Conservation (phyloP, 352 stramenopile species). For the Phytophthora melonis region DNA sequence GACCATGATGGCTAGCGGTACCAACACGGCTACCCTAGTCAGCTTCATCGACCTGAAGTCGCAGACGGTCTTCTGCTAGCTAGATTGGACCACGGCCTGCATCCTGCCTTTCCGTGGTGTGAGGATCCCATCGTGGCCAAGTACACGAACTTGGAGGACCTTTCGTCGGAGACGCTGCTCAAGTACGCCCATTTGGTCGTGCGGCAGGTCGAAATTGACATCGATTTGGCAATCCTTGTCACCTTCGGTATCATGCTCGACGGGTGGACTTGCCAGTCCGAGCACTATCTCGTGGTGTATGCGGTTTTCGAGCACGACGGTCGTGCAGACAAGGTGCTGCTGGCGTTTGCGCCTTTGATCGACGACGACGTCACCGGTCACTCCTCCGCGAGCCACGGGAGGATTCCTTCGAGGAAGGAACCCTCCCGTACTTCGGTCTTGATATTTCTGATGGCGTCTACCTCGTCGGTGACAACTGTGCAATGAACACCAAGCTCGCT, state of each 20-base stretch:
- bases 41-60: constrained; percentile 13
- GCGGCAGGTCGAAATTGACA: too few species aligned
- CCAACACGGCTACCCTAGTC: constrained; percentile 1
- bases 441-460: neutral
- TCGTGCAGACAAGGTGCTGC: too few species aligned
- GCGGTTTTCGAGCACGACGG: too few species aligned
- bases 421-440: neutral
- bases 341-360: too few species aligned
- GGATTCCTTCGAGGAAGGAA: constrained; percentile 5
- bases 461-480: constrained; percentile 6
- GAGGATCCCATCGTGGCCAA: constrained; percentile 1
- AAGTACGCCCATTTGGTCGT: constrained; percentile 9
- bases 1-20: neutral
- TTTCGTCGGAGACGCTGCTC: constrained; percentile 1
- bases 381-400: constrained; percentile 9
- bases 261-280: too few species aligned
- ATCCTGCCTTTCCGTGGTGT: constrained; percentile 3
- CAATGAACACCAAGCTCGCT: constrained; percentile 4
- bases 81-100: neutral
- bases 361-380: neutral
- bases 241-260: too few species aligned
- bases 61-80: constrained; percentile 6
- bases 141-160: constrained; percentile 2
- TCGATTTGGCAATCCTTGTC: too few species aligned
- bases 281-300: too few species aligned